Conservation (phyloP, 768 basidiomycete genomes). For the Tylopilus vinaceipallidus region DNA sequence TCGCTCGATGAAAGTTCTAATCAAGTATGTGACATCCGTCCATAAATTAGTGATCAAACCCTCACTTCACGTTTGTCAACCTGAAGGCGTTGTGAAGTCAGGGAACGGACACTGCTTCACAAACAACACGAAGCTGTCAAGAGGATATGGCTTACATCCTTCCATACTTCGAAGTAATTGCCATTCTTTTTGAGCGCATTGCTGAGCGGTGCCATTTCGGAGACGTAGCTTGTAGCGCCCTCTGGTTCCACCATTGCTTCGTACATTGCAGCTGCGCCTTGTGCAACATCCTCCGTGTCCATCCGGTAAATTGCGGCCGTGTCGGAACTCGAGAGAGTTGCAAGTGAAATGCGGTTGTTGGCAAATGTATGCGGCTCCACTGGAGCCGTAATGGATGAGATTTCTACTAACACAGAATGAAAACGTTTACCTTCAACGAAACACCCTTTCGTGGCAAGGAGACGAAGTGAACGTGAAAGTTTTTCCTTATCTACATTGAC, state of each 20-base stretch:
- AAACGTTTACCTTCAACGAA: no score
- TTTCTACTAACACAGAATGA: no score
- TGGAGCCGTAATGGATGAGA: no score
- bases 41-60: background rate
- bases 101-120: no score
- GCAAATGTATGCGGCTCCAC: no score
- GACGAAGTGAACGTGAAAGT: slow-evolving; percentile 31
- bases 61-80: slow-evolving; percentile 14
- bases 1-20: slow-evolving; percentile 24
- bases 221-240: slow-evolving; percentile 21
- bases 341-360: no score
- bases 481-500: slow-evolving; percentile 28
- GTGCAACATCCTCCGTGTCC: slow-evolving; percentile 9
- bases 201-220: slow-evolving; percentile 21
- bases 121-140: background rate
- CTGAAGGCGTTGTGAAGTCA: slow-evolving; percentile 5
- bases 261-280: slow-evolving; percentile 18
- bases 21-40: background rate
- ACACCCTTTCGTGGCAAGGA: no score
- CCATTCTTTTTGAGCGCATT: slow-evolving; percentile 19
- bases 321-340: slow-evolving; percentile 15
- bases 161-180: slow-evolving; percentile 21
- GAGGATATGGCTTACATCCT: slow-evolving; percentile 14
- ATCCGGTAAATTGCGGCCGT: slow-evolving; percentile 10
- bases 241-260: slow-evolving; percentile 26